Evolutionary conservation across 1,139 yeast species (phyloP).

Genomic region (Hansenula anomala): DNA sequence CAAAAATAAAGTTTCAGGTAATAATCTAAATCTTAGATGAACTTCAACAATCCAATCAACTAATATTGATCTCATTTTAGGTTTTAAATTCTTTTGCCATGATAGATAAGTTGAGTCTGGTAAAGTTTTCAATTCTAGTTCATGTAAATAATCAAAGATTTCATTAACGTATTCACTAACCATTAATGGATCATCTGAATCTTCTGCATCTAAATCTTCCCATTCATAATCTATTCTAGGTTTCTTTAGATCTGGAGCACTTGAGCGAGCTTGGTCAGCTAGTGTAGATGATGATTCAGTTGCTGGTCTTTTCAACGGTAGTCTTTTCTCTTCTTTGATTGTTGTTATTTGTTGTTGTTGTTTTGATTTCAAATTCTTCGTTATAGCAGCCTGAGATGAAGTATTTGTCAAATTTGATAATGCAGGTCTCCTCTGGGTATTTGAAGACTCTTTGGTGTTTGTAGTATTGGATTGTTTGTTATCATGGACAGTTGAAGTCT

Average conservation of each 20-base stretch:
- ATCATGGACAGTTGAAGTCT: not conserved
- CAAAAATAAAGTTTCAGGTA: slow-evolving; percentile 84
- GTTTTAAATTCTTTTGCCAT: slow-evolving; percentile 64
- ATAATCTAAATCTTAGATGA: slow-evolving; percentile 75
- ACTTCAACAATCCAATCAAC: slow-evolving; percentile 96
- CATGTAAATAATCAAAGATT: slow-evolving; percentile 71
- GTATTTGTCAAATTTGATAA: slow-evolving; percentile 21
- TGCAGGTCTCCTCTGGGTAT: slow-evolving; percentile 15
- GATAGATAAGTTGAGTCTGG: slow-evolving; percentile 71
- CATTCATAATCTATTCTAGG: slow-evolving; percentile 14
- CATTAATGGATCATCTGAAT: slow-evolving; percentile 82
- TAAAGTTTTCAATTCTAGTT: slow-evolving; percentile 63
- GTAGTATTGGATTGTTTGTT: not conserved
- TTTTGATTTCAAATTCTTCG: not conserved
- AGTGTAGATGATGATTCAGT: slow-evolving; percentile 4
- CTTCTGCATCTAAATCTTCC: slow-evolving; percentile 84
- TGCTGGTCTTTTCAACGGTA: slow-evolving; percentile 14
- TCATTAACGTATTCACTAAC: slow-evolving; percentile 86
- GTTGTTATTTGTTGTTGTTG: not conserved
- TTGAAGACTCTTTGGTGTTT: too few relatives aligned
- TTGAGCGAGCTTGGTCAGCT: slow-evolving; percentile 1
- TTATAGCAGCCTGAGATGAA: slow-evolving; percentile 1
- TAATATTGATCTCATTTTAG: slow-evolving; percentile 81
- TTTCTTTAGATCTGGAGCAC: slow-evolving; percentile 1
- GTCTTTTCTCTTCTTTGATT: slow-evolving; percentile 1